phyloP scores from a whole-genome alignment of 2,329 filamentous ascomycete species.

The Penicillium sp. region DNA sequence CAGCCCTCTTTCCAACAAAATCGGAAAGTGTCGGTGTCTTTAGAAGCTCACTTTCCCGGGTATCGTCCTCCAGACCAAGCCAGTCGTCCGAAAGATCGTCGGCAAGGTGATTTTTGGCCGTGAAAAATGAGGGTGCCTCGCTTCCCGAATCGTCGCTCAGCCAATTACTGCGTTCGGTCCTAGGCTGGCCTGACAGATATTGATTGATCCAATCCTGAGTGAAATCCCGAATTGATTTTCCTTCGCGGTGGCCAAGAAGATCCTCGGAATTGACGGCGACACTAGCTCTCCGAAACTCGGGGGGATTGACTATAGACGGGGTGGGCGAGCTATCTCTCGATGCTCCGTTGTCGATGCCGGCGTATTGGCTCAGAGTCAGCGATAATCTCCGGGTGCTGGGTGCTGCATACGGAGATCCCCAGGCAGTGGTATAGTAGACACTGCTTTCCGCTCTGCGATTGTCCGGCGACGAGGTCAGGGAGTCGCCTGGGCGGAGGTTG shows the following conservation, averaged over 20 bases:
- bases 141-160: constrained; percentile 76
- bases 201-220: constrained; percentile 86
- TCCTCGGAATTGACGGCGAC: constrained; percentile 28
- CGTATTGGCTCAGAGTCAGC: constrained; percentile 45
- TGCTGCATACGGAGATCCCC: constrained; percentile 86
- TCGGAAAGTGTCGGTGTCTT: constrained; percentile 43
- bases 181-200: constrained; percentile 70
- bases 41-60: constrained; percentile 38
- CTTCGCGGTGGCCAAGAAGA: constrained; percentile 26
- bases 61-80: constrained; percentile 44
- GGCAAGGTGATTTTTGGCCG: constrained; percentile 41
- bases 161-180: constrained; percentile 75
- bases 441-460: constrained; percentile 49
- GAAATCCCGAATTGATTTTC: constrained; percentile 54
- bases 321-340: constrained; percentile 37
- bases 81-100: constrained; percentile 46
- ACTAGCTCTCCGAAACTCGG: constrained; percentile 31
- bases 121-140: constrained; percentile 66
- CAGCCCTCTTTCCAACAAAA: constrained; percentile 31
- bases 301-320: constrained; percentile 29
- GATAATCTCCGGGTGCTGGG: constrained; percentile 50
- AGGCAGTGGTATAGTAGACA: constrained; percentile 72
- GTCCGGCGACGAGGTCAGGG: constrained; percentile 41
- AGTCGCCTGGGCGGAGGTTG: constrained; percentile 35
- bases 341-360: constrained; percentile 39